phyloP scores from a whole-genome alignment of 2,329 filamentous ascomycete species.

The Myotisia sp. region DNA sequence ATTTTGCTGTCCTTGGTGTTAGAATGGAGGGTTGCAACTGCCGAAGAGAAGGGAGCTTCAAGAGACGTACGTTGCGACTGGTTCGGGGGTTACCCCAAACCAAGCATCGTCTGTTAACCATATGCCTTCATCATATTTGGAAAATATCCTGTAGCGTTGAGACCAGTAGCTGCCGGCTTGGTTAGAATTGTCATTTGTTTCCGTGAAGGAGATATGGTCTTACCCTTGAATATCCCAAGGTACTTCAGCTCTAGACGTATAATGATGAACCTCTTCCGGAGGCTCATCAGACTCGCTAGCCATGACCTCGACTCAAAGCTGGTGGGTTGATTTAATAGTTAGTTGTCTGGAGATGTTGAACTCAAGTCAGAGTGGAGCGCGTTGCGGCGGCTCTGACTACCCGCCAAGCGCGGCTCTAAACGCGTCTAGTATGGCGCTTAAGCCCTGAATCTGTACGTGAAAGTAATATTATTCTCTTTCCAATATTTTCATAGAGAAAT shows the following conservation, averaged over 20 bases:
- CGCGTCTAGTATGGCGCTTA: no score
- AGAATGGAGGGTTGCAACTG: no score
- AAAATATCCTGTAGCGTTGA: conserved; percentile 78
- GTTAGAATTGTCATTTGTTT: conserved; percentile 6
- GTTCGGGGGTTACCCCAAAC: conserved; percentile 94
- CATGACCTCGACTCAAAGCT: no score
- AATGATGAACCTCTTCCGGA: conserved; percentile 54
- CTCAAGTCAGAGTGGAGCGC: no score
- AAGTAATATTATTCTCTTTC: no score
- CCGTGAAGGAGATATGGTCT: conserved; percentile 12
- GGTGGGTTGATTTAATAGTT: no score
- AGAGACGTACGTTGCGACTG: conserved; percentile 57
- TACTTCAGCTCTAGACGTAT: conserved; percentile 54
- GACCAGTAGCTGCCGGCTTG: conserved; percentile 59
- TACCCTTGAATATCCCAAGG: conserved; percentile 78
- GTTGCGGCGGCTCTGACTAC: no score
- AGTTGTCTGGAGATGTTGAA: no score
- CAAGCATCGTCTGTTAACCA: conserved; percentile 87
- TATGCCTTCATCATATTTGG: conserved; percentile 72
- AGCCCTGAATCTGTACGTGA: no score
- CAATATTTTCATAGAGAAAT: no score
- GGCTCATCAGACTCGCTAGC: conserved; percentile 19
- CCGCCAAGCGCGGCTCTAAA: no score
- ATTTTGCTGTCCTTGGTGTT: conserved; percentile 45
- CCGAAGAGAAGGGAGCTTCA: conserved; percentile 7